Evolutionary conservation across 139 green algal species (phyloP).

Genomic region (Tetraselmis striata): DNA sequence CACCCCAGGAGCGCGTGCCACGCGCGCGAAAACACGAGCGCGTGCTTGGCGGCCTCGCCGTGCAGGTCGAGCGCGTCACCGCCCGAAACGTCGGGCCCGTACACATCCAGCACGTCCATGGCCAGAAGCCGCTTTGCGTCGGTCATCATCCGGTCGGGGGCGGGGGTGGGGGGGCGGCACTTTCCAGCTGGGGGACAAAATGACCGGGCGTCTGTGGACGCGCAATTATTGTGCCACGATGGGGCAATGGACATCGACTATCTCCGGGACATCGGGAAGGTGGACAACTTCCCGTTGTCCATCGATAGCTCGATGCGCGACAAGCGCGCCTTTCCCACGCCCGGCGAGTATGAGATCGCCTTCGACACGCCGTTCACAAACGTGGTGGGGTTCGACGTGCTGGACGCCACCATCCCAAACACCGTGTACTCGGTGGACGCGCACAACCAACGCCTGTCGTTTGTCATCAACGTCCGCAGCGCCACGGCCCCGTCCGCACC

Average conservation of each 20-base stretch:
- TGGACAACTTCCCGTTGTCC: neutral
- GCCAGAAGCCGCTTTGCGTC: too few relatives aligned
- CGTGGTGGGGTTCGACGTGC: conserved; percentile 16
- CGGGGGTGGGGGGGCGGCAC: too few relatives aligned
- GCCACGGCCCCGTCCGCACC: too few relatives aligned
- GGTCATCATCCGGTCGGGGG: too few relatives aligned
- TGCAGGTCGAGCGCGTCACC: too few relatives aligned
- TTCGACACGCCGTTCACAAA: conserved; percentile 5
- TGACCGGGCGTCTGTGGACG: too few relatives aligned
- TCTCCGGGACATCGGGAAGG: neutral
- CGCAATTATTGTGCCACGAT: too few relatives aligned
- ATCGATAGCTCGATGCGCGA: neutral
- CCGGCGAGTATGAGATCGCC: conserved; percentile 1
- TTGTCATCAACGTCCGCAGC: too few relatives aligned
- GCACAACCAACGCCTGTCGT: conserved; percentile 14
- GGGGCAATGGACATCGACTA: conserved; percentile 15
- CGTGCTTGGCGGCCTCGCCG: neutral
- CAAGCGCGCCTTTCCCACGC: conserved; percentile 1
- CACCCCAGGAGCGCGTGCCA: neutral
- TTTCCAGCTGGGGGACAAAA: too few relatives aligned
- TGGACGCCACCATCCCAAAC: conserved; percentile 17
- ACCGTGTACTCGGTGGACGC: conserved; percentile 18
- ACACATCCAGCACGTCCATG: too few relatives aligned
- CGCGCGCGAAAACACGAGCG: neutral
- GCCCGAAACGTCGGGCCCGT: too few relatives aligned